Conservation (phyloP, 1,284 basidiomycete genomes). For the Sphaerobolus stellatus region DNA sequence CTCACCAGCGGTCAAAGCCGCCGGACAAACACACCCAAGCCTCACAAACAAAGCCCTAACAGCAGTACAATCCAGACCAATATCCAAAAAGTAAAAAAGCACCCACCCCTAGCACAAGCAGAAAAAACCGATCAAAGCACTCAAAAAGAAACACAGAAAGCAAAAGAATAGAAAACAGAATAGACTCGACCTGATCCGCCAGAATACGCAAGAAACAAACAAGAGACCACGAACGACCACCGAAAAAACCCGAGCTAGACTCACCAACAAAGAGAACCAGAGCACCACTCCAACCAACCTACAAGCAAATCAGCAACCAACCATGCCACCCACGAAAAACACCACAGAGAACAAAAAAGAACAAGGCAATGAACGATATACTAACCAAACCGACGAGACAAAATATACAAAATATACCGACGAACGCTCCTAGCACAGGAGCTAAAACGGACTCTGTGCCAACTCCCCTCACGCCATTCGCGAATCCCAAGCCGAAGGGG, state of each 20-base stretch:
- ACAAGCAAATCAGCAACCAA: conserved; percentile 58
- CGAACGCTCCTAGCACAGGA: too few relatives aligned
- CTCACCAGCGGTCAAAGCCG: conserved; percentile 41
- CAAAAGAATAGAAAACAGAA: conserved; percentile 44
- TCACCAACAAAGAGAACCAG: conserved; percentile 52
- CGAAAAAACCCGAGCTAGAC: conserved; percentile 54
- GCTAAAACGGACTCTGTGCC: too few relatives aligned
- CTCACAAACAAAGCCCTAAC: conserved; percentile 51
- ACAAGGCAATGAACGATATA: too few relatives aligned
- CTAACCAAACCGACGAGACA: too few relatives aligned
- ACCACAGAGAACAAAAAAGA: too few relatives aligned
- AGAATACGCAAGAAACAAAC: conserved; percentile 51
- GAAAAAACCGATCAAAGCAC: conserved; percentile 44
- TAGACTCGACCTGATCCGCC: conserved; percentile 46
- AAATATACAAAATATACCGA: too few relatives aligned
- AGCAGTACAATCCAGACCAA: conserved; percentile 47
- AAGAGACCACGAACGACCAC: conserved; percentile 55
- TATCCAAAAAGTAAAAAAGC: conserved; percentile 53
- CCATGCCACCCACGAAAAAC: too few relatives aligned
- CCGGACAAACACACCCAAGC: conserved; percentile 47
- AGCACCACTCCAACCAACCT: conserved; percentile 56
- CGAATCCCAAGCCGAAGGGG: too few relatives aligned
- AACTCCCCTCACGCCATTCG: too few relatives aligned
- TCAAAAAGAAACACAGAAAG: conserved; percentile 54
- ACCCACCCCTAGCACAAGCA: conserved; percentile 45